Evolutionary conservation across 805 yeast genomes (phyloP), one percentile per base, ranked within the genome.

Genomic region (Yamadazyma sp.): DNA sequence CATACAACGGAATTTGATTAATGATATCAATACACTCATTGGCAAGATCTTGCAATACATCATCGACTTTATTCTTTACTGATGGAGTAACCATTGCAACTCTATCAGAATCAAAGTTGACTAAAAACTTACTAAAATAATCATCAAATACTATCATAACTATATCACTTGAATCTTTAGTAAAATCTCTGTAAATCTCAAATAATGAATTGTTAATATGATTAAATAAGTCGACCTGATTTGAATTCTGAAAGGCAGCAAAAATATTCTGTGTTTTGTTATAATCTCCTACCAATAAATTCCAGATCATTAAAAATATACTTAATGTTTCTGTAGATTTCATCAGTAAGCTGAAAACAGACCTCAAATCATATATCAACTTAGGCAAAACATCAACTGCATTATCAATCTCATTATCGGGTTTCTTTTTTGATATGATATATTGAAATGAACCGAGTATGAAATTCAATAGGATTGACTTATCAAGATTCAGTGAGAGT

Each of bases 401-500:
- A 27, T 34, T 33, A 12, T 38, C 35, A 12, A 27, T 9, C 12
- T 40, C 47, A 7, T 39, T 34, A 1, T 46, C 39, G 12, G 47
- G 33, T 28, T 49, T 53, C 8, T 55, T 64, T 23, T 48, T 53
- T 7, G 52, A 30, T 23, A 56, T 54, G 6, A 69, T 54, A 25
- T 48, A 36, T 3, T 50, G 36, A 1, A 69, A 48, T 4, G 64
- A 47, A 1, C 81, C 81, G 30, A 58, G 45, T 1, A 76, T 45
- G 23, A 74, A 52, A 8, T 60, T 52, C 15, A 76, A 44, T 12
- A 75, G 29, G 16, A 34, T 44, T 40, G 29, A 11, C n/a, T 20
- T 35, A 14, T 35, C 33, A 5, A 23, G 22, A 26, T 18, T n/a
- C n/a, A n/a, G n/a, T n/a, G n/a, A n/a, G n/a, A n/a, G n/a, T n/a